A percentile compares a stretch with the other conserved stretches of the same genome.
These are phyloP conservation scores for Neobulgaria alba DNA, from an alignment of 2,329 filamentous ascomycete species.

Conservation along the genomic window DNA sequence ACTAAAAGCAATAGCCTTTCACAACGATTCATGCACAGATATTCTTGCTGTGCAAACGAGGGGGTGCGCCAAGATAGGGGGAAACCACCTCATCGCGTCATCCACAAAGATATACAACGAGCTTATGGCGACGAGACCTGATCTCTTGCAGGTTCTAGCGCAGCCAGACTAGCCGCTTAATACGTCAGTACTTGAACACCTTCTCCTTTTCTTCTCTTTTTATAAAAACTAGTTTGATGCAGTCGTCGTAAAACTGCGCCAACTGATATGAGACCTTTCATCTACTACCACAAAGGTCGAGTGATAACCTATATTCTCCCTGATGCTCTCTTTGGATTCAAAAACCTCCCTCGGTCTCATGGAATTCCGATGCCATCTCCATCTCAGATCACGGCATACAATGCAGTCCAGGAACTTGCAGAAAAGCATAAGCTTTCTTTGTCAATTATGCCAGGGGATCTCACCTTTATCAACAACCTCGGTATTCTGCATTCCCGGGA, in stretches of 20 bases:
- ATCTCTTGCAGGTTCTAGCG: slow-evolving; percentile 39
- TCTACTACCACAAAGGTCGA: not conserved
- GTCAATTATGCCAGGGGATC: not conserved
- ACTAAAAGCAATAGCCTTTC: slow-evolving; percentile 4
- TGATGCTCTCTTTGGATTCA: too few relatives aligned
- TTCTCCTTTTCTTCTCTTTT: not conserved
- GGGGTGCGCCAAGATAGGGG: slow-evolving; percentile 2
- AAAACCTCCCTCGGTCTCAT: too few relatives aligned
- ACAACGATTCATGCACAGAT: slow-evolving; percentile 7
- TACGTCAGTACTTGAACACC: slow-evolving; percentile 9
- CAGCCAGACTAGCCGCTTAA: slow-evolving; percentile 9
- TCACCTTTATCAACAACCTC: not conserved
- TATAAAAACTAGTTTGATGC: not conserved
- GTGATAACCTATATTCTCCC: too few relatives aligned
- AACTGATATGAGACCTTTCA: not conserved
- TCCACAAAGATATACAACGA: slow-evolving; percentile 44
- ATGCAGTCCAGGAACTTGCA: not conserved
- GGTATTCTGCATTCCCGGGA: not conserved
- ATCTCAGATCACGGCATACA: not conserved
- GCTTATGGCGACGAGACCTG: slow-evolving; percentile 39
- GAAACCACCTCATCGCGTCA: slow-evolving; percentile 35
- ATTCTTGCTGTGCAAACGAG: slow-evolving; percentile 6
- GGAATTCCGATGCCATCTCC: too few relatives aligned
- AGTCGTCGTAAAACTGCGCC: not conserved
- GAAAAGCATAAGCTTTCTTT: not conserved